Evolutionary conservation across 352 stramenopile genomes (phyloP).

Genomic region (Phytopythium montanum): DNA sequence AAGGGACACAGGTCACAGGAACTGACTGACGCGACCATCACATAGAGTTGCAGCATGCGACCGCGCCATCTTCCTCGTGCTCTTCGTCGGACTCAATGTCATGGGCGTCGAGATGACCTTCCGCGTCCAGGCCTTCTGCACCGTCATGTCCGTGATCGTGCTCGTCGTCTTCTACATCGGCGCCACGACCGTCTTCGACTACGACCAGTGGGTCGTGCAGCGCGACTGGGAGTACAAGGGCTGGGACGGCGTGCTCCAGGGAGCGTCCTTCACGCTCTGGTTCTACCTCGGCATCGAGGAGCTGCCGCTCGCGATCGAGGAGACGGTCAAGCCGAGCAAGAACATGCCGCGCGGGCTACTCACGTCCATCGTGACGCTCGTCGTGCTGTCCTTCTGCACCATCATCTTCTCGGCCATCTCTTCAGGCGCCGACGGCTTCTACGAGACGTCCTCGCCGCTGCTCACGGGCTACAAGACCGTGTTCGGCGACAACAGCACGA

Average conservation of each 20-base stretch:
- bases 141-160: slow-evolving; percentile 50
- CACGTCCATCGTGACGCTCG: slow-evolving; percentile 50
- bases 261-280: slow-evolving; percentile 65
- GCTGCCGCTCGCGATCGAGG: slow-evolving; percentile 56
- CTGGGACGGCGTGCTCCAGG: slow-evolving; percentile 45
- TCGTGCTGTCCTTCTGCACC: slow-evolving; percentile 50
- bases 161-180: slow-evolving; percentile 64
- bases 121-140: slow-evolving; percentile 53
- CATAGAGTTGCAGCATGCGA: too few species aligned
- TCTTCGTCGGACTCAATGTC: slow-evolving; percentile 62
- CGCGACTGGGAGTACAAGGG: slow-evolving; percentile 47
- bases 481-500: slow-evolving; percentile 65
- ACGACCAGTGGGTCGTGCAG: slow-evolving; percentile 42
- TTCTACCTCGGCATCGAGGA: slow-evolving; percentile 75
- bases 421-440: slow-evolving; percentile 43
- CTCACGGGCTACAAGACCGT: slow-evolving; percentile 61
- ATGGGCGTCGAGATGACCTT: slow-evolving; percentile 62
- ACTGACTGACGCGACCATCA: too few species aligned
- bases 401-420: slow-evolving; percentile 61
- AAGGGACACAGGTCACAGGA: neutral
- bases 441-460: slow-evolving; percentile 43
- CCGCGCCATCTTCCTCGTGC: slow-evolving; percentile 52
- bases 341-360: slow-evolving; percentile 61
- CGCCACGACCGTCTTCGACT: slow-evolving; percentile 53
- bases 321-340: slow-evolving; percentile 54